Percentiles rank a stretch among this genome's conserved stretches.
Conservation (phyloP, 2,329 filamentous ascomycete species). For the Colletotrichum scovillei region DNA sequence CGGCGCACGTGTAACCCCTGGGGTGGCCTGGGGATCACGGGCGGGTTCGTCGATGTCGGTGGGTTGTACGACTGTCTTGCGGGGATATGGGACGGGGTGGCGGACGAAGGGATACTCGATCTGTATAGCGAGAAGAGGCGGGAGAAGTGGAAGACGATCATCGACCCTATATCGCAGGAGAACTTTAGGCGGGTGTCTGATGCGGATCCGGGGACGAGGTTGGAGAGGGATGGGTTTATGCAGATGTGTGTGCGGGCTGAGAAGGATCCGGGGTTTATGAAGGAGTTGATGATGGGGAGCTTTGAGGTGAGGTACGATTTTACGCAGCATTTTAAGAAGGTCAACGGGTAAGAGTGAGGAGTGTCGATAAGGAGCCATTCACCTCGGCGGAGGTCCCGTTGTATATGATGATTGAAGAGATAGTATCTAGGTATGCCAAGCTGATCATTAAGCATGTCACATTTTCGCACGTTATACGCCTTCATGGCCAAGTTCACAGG, state of each 20-base stretch:
- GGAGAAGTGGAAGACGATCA: slow-evolving; percentile 57
- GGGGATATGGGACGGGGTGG: slow-evolving; percentile 56
- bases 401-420: neutral
- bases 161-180: slow-evolving; percentile 54
- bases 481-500: neutral
- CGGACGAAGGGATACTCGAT: slow-evolving; percentile 56
- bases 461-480: neutral
- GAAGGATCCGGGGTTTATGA: slow-evolving; percentile 45
- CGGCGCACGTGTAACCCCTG: slow-evolving; percentile 67
- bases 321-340: slow-evolving; percentile 53
- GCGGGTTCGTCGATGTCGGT: slow-evolving; percentile 72
- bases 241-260: slow-evolving; percentile 50
- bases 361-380: neutral
- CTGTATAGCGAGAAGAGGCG: slow-evolving; percentile 58
- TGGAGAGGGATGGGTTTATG: slow-evolving; percentile 46
- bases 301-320: slow-evolving; percentile 57
- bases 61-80: slow-evolving; percentile 69
- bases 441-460: fast-evolving
- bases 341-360: too few species aligned
- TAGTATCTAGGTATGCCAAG: neutral
- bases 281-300: slow-evolving; percentile 47
- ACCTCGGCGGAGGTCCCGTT: neutral
- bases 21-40: slow-evolving; percentile 72
- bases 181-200: slow-evolving; percentile 58
- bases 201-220: slow-evolving; percentile 50